Conservation (phyloP, 1,284 basidiomycete species). For the Phellinidium pouzarii region DNA sequence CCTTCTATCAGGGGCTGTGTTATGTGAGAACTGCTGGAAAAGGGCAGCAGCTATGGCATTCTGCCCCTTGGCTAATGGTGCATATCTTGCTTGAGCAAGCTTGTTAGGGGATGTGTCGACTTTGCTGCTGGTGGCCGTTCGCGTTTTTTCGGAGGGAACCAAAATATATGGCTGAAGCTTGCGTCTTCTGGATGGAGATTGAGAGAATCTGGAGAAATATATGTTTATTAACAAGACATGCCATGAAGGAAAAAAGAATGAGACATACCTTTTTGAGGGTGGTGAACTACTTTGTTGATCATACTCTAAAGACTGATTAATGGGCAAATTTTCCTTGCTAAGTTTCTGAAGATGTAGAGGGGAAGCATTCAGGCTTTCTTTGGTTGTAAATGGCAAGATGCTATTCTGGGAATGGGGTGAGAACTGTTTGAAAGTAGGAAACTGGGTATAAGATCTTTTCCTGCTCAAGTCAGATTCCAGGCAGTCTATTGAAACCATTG, state of each 20-base stretch:
- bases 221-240: neutral
- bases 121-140: neutral
- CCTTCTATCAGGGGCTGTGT: neutral
- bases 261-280: neutral
- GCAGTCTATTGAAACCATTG: neutral
- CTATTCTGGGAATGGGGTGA: slow-evolving; percentile 1
- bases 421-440: neutral
- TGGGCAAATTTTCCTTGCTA: slow-evolving; percentile 10
- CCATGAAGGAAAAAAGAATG: neutral
- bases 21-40: neutral
- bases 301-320: neutral
- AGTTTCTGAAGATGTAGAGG: neutral
- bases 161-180: neutral
- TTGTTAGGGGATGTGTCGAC: neutral
- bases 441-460: neutral
- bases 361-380: neutral
- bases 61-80: neutral
- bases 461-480: neutral
- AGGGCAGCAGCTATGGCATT: slow-evolving; percentile 3
- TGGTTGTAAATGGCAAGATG: neutral
- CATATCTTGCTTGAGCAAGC: neutral
- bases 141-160: neutral
- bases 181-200: neutral
- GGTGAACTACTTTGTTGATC: neutral
- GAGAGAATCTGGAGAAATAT: neutral